Evolutionary conservation across 2,329 filamentous ascomycete species (phyloP).

Genomic region (Microcyclospora pomicola): DNA sequence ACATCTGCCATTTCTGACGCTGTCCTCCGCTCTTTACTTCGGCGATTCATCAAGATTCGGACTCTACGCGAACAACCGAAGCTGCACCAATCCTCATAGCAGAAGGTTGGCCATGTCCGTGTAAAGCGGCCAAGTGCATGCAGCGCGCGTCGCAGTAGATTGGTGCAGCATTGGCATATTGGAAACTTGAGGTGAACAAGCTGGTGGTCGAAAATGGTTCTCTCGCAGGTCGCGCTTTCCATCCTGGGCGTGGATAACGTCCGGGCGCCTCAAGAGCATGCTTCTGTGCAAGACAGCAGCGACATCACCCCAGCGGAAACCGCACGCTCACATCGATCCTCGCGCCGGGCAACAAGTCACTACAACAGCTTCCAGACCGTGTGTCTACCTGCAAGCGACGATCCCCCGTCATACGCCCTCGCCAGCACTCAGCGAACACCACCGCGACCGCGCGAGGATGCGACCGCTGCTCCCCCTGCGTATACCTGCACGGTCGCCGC

Average conservation of each 20-base stretch:
- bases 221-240: constrained; percentile 6
- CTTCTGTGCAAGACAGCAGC: constrained; percentile 1
- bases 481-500: constrained; percentile 22
- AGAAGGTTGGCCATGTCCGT: too few relatives aligned
- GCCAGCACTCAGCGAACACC: constrained; percentile 9
- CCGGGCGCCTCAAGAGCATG: neutral
- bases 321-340: neutral
- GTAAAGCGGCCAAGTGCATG: too few relatives aligned
- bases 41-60: too few relatives aligned
- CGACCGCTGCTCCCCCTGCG: constrained; percentile 16
- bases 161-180: too few relatives aligned
- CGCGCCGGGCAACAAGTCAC: constrained; percentile 19
- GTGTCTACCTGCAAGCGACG: constrained; percentile 16
- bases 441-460: constrained; percentile 7
- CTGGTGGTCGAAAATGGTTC: neutral
- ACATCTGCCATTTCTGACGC: too few relatives aligned
- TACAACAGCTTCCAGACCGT: constrained; percentile 23
- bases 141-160: too few relatives aligned
- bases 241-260: constrained; percentile 5
- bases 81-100: too few relatives aligned
- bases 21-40: too few relatives aligned
- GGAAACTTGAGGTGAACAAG: too few relatives aligned
- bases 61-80: too few relatives aligned
- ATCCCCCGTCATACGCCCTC: constrained; percentile 20
- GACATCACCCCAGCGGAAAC: neutral